phyloP scores from a whole-genome alignment of 2,329 filamentous ascomycete species.

The Sclerotinia sclerotiorum region DNA sequence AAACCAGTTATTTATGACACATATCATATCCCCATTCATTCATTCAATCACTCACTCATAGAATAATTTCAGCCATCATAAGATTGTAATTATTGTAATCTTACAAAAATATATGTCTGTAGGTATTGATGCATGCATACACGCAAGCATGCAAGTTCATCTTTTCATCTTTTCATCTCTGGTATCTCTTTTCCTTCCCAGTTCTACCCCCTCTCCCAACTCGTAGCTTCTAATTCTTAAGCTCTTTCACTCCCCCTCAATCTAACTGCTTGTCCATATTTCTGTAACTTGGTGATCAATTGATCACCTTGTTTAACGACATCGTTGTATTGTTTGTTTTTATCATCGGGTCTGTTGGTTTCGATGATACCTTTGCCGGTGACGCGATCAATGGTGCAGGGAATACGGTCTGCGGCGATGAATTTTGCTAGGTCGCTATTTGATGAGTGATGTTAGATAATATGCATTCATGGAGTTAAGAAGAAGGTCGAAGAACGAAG shows the following conservation, averaged over 20 bases:
- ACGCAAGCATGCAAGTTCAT: conserved; percentile 7
- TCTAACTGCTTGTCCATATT: conserved; percentile 95
- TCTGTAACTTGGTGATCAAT: conserved; percentile 97
- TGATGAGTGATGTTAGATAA: neutral
- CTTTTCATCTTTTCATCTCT: neutral
- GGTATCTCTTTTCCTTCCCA: neutral
- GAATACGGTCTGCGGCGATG: conserved; percentile 89
- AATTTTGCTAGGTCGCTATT: conserved; percentile 89
- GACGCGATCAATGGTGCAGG: conserved; percentile 96
- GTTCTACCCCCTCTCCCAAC: too few species aligned
- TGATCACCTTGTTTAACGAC: conserved; percentile 97
- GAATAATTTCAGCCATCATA: conserved; percentile 2
- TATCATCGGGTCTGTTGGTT: conserved; percentile 96
- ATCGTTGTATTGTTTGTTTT: conserved; percentile 99
- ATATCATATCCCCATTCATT: neutral
- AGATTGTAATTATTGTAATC: conserved; percentile 4
- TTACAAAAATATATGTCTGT: conserved; percentile 15
- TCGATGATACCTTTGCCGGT: conserved; percentile 96
- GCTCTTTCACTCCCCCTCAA: conserved; percentile 92
- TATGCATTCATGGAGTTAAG: neutral
- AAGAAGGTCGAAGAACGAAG: neutral
- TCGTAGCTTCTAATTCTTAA: neutral
- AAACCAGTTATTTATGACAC: too few species aligned
- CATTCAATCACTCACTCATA: neutral
- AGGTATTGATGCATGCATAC: neutral